Percentiles rank a stretch among this genome's conserved stretches.
Evolutionary conservation across 495 filamentous ascomycete genomes (phyloP).

Genomic region (Rostrohypoxylon terebratum): DNA sequence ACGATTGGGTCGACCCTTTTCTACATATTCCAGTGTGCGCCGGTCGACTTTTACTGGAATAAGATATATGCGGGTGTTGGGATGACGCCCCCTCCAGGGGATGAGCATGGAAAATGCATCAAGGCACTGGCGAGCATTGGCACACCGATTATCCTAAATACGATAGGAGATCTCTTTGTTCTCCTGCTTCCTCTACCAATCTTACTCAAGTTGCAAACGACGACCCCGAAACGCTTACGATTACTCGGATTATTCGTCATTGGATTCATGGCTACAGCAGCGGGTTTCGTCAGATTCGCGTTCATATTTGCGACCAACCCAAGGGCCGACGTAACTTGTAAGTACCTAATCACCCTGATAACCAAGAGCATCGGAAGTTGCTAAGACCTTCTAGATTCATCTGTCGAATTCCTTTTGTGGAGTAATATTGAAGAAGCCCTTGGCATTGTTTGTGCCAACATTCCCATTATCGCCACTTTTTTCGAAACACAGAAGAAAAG

Average conservation of each 20-base stretch:
- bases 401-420: conserved; percentile 10
- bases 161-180: conserved; percentile 7
- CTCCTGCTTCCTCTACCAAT: conserved; percentile 1
- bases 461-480: conserved; percentile 3
- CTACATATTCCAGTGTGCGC: conserved; percentile 14
- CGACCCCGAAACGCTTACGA: not conserved
- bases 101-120: not conserved
- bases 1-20: conserved; percentile 9
- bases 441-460: conserved; percentile 10
- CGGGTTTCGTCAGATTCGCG: conserved; percentile 4
- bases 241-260: conserved; percentile 6
- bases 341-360: not conserved
- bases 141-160: conserved; percentile 4
- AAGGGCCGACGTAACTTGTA: conserved; percentile 9
- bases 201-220: conserved; percentile 2
- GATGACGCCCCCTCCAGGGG: not conserved
- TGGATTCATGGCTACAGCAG: conserved; percentile 12
- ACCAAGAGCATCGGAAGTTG: not conserved
- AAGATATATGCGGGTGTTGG: conserved; percentile 5
- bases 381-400: not conserved
- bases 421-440: conserved; percentile 11
- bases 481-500: not conserved
- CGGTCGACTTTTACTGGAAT: conserved; percentile 11
- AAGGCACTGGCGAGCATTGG: conserved; percentile 4
- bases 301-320: conserved; percentile 8